phyloP scores from a whole-genome alignment of 2,329 filamentous ascomycete species.

The Aspergillus oerlinghausenensis region DNA sequence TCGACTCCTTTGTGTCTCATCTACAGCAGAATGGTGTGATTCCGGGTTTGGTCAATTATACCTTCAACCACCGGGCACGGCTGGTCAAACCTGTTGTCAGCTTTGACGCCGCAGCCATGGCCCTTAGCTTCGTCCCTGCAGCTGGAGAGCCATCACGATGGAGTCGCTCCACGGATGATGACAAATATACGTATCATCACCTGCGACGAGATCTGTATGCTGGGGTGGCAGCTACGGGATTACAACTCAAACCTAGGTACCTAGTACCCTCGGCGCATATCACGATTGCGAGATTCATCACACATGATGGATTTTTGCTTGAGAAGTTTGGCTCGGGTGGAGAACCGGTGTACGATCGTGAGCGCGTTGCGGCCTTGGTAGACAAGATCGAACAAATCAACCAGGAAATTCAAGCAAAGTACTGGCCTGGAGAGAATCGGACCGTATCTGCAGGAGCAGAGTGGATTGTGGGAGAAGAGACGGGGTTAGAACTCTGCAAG shows the following conservation, averaged over 20 bases:
- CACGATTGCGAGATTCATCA: slow-evolving; percentile 77
- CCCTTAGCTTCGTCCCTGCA: slow-evolving; percentile 81
- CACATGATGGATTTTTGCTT: slow-evolving; percentile 52
- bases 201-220: slow-evolving; percentile 73
- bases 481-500: slow-evolving; percentile 68
- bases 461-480: slow-evolving; percentile 85
- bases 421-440: slow-evolving; percentile 56
- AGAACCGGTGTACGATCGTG: slow-evolving; percentile 35
- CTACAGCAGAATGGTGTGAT: slow-evolving; percentile 51
- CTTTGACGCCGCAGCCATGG: slow-evolving; percentile 79
- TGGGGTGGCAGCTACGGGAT: slow-evolving; percentile 55
- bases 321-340: slow-evolving; percentile 33
- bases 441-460: slow-evolving; percentile 54
- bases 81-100: slow-evolving; percentile 79
- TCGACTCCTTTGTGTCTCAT: slow-evolving; percentile 56
- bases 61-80: slow-evolving; percentile 62
- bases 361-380: slow-evolving; percentile 62
- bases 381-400: slow-evolving; percentile 72
- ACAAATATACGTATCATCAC: slow-evolving; percentile 84
- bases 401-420: slow-evolving; percentile 63
- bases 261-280: slow-evolving; percentile 86
- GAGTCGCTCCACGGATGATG: slow-evolving; percentile 44
- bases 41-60: slow-evolving; percentile 60
- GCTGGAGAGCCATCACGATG: slow-evolving; percentile 52
- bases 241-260: slow-evolving; percentile 74